Evolutionary conservation across 306 rosid species (phyloP), one percentile per base, ranked within the genome.

Genomic region (Neltuma alba): DNA sequence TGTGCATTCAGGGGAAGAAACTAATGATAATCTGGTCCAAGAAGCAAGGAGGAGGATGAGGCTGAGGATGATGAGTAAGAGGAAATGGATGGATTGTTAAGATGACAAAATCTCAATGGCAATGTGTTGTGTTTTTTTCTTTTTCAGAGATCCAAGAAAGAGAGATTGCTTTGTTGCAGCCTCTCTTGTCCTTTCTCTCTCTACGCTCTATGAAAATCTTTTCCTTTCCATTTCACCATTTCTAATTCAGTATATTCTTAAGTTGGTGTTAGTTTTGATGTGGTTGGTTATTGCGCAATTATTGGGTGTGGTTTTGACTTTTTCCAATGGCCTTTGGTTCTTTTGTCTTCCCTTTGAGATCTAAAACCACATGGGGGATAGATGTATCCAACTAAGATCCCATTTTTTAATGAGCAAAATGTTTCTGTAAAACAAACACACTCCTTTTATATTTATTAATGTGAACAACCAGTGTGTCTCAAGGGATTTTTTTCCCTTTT

Each of bases 271-370:
- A 69, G 80, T 76, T 82, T 23, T 60, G 58, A 81, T 60, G 60
- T 82, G 86, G 81, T 66, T 75, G 75, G 83, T 83, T 80, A 75
- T 45, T 83, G 89, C 95, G 94, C 88, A 82, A 89, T 88, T 84
- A 84, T 85, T 87, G 73, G 97, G 83, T 34, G 48, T 58, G 52
- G 23, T 57, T 84, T 91, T 87, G 95, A 92, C 96, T 41, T 80
- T 83, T 86, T 88, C 91, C 42, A n/a, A 79, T 82, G 88, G 81
- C 72, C 48, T 72, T 76, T 36, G 75, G 52, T 54, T 69, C 20
- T 42, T 80, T 36, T 40, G 73, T 40, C 27, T 50, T 38, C 28
- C 74, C 15, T 36, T 14, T 7, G 7, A 33, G 79, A 81, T 85
- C 79, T 27, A 57, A 74, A 54, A 81, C 48, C 70, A 44, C 55